Base-by-base conservation (phyloP, 805 yeast species). In the Clavispora vitiphila region DNA sequence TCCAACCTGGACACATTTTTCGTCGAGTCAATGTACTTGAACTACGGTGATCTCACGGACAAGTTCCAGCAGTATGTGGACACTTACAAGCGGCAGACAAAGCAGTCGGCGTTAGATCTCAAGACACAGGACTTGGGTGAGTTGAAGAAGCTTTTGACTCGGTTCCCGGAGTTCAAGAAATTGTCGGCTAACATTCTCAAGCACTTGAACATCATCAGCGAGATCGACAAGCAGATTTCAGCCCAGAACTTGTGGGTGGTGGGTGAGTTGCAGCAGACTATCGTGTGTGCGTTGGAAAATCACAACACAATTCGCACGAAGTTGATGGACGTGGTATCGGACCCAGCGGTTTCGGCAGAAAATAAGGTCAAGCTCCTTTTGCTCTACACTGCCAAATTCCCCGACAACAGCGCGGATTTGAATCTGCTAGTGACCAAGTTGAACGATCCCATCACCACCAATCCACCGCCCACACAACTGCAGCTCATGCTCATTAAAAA, bases 21-120 rank as follows among this genome's bases (percentile, higher is more conserved):
- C 62, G 69, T 71, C 25, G 87, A 87, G 43, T 74, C 93, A 2
- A 85, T 88, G 90, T 87, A 78, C 58, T 71, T 86, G 51, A 93
- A 93, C 62, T 95, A 90, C 67, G 99, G 98, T 24, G 98, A 93
- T 58, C 69, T 93, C 40, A 93, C 96, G 32, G 96, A 89, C 30
- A 78, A 80, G 50, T 83, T 93, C 55, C 90, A 87, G 55, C 81
- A 76, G 42, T 87, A 86, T 56, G 96, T 93, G 24, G 82, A 81
- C 41, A 81, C 78, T 35, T 93, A 89, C 62, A 91, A 88, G 56
- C 60, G 71, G 16, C 86, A 85, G 55, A 86, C 97, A 1, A 85
- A 89, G 53, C 76, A 83, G 16, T 78, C 81, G 39, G 54, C 61
- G 18, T 47, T 63, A 25, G 78, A 78, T 36, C 74, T 91, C 47